Evolutionary conservation across 306 rosid species (phyloP), one percentile per base, ranked within the genome.

Genomic region (Sicyos baderoa): DNA sequence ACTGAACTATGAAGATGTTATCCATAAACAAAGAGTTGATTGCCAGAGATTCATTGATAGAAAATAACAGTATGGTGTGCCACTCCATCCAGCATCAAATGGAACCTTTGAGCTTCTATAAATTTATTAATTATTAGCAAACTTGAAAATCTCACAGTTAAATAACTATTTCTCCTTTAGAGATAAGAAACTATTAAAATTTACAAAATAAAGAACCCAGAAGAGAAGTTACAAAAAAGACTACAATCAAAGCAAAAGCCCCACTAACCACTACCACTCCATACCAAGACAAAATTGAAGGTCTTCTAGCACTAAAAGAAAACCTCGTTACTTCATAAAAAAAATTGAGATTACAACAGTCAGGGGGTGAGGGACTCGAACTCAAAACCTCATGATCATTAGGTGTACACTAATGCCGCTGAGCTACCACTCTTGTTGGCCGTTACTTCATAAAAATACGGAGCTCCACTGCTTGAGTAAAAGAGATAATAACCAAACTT

Each of bases 401-500:
- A n/a, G n/a, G n/a, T n/a, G n/a, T n/a, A n/a, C n/a, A n/a, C n/a
- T n/a, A n/a, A n/a, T n/a, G n/a, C n/a, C n/a, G n/a, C n/a, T n/a
- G n/a, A n/a, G n/a, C n/a, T n/a, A n/a, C n/a, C n/a, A n/a, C n/a
- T n/a, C n/a, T n/a, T n/a, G n/a, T n/a, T n/a, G n/a, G n/a, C n/a
- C n/a, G n/a, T n/a, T n/a, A n/a, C n/a, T n/a, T n/a, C n/a, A n/a
- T 64, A 32, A 44, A 70, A 54, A 53, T 47, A 32, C 4, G 45
- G 16, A 23, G 37, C 4, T 60, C 50, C 58, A 22, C 16, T 75
- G 44, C 14, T 60, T 13, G 40, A 21, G 42, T 75, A 59, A 63
- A 54, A 72, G 72, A 9, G 18, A 59, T 29, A 55, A 65, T 12
- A 44, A 78, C 29, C 65, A 56, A 74, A 82, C 90, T 82, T 77